These are phyloP conservation scores for Ramichloridium luteum DNA, from an alignment of 2,329 filamentous ascomycete genomes.

Conservation along the genomic window DNA sequence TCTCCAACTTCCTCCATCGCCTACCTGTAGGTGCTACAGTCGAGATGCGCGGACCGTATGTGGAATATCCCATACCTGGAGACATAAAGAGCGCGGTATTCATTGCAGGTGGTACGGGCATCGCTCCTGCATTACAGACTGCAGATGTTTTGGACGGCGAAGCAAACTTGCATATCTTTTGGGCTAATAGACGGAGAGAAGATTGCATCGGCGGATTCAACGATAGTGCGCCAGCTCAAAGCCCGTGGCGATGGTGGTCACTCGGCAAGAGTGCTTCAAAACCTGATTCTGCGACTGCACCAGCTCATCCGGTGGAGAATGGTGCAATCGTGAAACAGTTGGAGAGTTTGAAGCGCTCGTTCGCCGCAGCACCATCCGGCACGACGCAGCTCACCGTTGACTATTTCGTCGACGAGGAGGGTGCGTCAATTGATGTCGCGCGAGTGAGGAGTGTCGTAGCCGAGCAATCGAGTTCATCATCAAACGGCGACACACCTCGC, in stretches of 20 bases:
- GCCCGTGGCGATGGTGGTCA: conserved; percentile 11
- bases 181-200: conserved; percentile 59
- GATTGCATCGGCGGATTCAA: conserved; percentile 53
- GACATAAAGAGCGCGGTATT: conserved; percentile 57
- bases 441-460: conserved; percentile 23
- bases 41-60: conserved; percentile 66
- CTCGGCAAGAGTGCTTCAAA: conserved; percentile 3
- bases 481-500: conserved; percentile 22
- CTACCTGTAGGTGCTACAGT: conserved; percentile 50
- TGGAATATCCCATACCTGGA: conserved; percentile 48
- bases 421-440: conserved; percentile 44
- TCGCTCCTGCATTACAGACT: conserved; percentile 78
- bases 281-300: conserved; percentile 4
- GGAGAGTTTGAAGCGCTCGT: conserved; percentile 41
- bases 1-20: conserved; percentile 66
- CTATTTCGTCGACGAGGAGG: conserved; percentile 75
- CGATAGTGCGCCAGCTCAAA: conserved; percentile 28
- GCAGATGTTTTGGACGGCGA: conserved; percentile 45
- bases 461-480: neutral
- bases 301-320: conserved; percentile 14
- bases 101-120: conserved; percentile 81
- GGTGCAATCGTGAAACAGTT: conserved; percentile 51
- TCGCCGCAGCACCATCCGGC: conserved; percentile 3
- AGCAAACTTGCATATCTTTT: conserved; percentile 56
- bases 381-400: conserved; percentile 45